Base-by-base conservation (phyloP, 116 monocot species). In the Posidonia oceanica region DNA sequence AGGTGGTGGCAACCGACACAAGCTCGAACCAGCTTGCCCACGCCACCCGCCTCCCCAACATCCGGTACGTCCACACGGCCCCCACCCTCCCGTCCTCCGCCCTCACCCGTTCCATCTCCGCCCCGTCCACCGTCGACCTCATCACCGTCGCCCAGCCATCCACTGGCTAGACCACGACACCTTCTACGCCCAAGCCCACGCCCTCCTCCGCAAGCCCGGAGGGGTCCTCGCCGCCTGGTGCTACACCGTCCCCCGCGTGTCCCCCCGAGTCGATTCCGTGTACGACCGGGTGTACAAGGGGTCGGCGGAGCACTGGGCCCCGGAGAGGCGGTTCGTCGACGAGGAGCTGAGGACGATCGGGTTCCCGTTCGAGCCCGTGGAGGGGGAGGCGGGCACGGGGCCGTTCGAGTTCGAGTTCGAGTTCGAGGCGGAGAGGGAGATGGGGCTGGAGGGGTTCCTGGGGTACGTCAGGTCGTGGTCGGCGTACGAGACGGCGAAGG, bases 211-310 rank as follows among this genome's bases (percentile, higher is more conserved):
- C 59, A 66, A 42, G 20, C 83, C 82, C 54, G 55, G 61, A 3
- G 91, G 95, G 11, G 79, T 91, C 14, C 39, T 95, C 39, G 88
- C 91, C n/a, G 84, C 78, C 3, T 95, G 95, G 91, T 95, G 91
- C 81, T 91, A 95, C 83, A 79, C 78, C n/a, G 39, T 41, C 48
- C 80, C 85, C 1, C 40, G 48, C 0, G 76, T 86, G 18, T 81
- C 80, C 74, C 76, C 68, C 3, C 56, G 42, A 2, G 79, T 88
- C 17, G 88, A 91, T 74, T 7, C 39, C 13, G 75, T 85, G 6
- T 59, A 72, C 68, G 51, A 57, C 64, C 61, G 66, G 3, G 11
- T 83, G 22, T 82, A 77, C 77, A 54, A 36, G 1, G 39, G 10
- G 15, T 77, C 78, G n/a, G 42, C 2, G 4, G 84, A 80, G 3